These are phyloP conservation scores for Penicillium sp. DNA, from an alignment of 2,329 filamentous ascomycete species.

Conservation along the genomic window DNA sequence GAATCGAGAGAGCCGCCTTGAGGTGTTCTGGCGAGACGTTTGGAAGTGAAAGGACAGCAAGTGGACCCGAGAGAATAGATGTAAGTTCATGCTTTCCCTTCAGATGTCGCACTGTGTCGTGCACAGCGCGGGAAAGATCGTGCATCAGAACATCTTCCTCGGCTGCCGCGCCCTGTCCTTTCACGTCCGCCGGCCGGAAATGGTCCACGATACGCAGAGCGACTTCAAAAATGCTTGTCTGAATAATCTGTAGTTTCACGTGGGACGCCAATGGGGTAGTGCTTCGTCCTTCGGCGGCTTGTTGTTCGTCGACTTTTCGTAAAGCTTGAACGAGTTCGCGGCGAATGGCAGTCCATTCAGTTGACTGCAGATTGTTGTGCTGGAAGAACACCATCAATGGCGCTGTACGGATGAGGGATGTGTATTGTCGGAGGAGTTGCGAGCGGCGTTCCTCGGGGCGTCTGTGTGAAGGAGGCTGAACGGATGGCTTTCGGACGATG, in stretches of 20 bases:
- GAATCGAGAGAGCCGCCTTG: conserved; percentile 72
- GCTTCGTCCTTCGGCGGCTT: conserved; percentile 52
- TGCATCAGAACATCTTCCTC: conserved; percentile 49
- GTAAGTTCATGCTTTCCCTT: conserved; percentile 60
- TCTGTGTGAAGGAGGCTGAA: conserved; percentile 83
- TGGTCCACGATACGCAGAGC: conserved; percentile 85
- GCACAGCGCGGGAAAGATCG: conserved; percentile 55
- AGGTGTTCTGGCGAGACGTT: conserved; percentile 78
- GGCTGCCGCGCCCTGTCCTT: conserved; percentile 17
- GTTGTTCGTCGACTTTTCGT: conserved; percentile 62
- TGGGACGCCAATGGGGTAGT: conserved; percentile 49
- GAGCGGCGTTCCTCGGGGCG: conserved; percentile 83
- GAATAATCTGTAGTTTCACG: conserved; percentile 76
- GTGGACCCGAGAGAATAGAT: conserved; percentile 74
- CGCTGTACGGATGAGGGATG: conserved; percentile 78
- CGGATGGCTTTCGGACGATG: conserved; percentile 42
- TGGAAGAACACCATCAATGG: conserved; percentile 84
- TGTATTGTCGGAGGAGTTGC: conserved; percentile 81
- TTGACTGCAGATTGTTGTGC: conserved; percentile 70
- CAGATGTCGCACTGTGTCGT: conserved; percentile 47
- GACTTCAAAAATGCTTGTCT: conserved; percentile 82
- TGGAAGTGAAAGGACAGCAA: conserved; percentile 77
- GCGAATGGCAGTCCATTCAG: conserved; percentile 69
- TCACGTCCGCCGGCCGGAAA: conserved; percentile 54
- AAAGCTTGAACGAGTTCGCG: conserved; percentile 63